Conservation (phyloP, 1,139 yeast genomes). For the Pichia norvegensis region DNA sequence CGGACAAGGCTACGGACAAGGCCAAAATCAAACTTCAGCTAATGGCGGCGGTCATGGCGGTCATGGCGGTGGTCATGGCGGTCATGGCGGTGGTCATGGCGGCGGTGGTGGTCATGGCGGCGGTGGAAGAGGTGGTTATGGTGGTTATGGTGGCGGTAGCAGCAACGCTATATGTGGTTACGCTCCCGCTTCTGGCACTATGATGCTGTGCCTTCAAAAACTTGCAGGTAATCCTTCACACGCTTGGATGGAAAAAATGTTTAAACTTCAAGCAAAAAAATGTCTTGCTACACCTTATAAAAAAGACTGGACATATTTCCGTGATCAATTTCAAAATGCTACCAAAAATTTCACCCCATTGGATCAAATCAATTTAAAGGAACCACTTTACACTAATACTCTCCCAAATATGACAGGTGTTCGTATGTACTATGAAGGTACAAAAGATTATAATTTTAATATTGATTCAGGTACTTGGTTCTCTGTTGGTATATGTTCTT, state of each 20-base stretch:
- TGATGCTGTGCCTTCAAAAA: slow-evolving; percentile 22
- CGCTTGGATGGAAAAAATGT: slow-evolving; percentile 9
- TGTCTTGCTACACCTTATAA: slow-evolving; percentile 17
- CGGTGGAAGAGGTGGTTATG: not conserved
- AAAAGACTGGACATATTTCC: slow-evolving; percentile 16
- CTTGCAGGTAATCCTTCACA: slow-evolving; percentile 12
- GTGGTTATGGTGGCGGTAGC: not conserved
- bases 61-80: not conserved
- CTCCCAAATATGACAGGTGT: slow-evolving; percentile 10
- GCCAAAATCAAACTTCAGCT: not conserved
- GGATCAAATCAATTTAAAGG: slow-evolving; percentile 10
- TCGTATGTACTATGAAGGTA: slow-evolving; percentile 7
- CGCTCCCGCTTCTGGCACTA: slow-evolving; percentile 24
- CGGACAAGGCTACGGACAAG: not conserved
- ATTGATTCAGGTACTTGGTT: slow-evolving; percentile 21
- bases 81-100: not conserved
- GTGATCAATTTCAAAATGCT: slow-evolving; percentile 21
- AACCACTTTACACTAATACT: slow-evolving; percentile 17
- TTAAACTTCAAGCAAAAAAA: slow-evolving; percentile 11
- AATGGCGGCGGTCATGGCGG: not conserved
- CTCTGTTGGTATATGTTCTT: slow-evolving; percentile 36
- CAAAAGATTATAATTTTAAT: slow-evolving; percentile 16
- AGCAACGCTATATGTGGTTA: slow-evolving; percentile 17
- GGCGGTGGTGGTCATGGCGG: not conserved
- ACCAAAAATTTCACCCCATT: slow-evolving; percentile 14